These are phyloP conservation scores for Lactifluus volemus DNA, from an alignment of 768 basidiomycete species.

Conservation along the genomic window DNA sequence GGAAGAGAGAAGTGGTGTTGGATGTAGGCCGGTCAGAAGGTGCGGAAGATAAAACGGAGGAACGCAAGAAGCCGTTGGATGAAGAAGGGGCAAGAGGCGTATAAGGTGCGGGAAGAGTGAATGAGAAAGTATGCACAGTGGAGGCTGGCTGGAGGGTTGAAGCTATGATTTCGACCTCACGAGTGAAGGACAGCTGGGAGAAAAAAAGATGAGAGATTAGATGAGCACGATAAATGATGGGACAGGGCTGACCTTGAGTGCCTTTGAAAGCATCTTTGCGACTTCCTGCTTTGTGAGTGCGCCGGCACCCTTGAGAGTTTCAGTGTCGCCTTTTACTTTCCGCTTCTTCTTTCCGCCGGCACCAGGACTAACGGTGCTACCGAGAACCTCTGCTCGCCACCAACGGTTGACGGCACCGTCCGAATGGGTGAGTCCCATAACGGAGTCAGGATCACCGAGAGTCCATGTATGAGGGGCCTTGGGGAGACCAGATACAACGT, in stretches of 20 bases:
- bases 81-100: conserved; percentile 70
- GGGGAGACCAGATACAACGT: conserved; percentile 81
- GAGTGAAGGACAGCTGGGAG: conserved; percentile 74
- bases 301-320: conserved; percentile 65
- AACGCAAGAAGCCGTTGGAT: conserved; percentile 61
- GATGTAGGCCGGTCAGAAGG: conserved; percentile 40
- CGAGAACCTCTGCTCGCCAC: conserved; percentile 89
- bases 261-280: conserved; percentile 84
- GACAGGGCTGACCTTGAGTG: conserved; percentile 58
- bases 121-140: conserved; percentile 88
- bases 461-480: conserved; percentile 90
- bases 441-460: conserved; percentile 75
- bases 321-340: conserved; percentile 50
- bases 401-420: conserved; percentile 82
- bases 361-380: conserved; percentile 78
- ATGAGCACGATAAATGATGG: background rate
- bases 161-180: conserved; percentile 90
- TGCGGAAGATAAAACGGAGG: conserved; percentile 55
- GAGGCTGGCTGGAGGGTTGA: conserved; percentile 92
- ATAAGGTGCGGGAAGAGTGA: conserved; percentile 68
- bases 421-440: conserved; percentile 70
- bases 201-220: background rate
- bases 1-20: conserved; percentile 64
- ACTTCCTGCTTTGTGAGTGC: conserved; percentile 81
- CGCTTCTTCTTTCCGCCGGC: conserved; percentile 67